phyloP scores from a whole-genome alignment of 352 stramenopile genomes.

The Thalassiosira mediterranea region DNA sequence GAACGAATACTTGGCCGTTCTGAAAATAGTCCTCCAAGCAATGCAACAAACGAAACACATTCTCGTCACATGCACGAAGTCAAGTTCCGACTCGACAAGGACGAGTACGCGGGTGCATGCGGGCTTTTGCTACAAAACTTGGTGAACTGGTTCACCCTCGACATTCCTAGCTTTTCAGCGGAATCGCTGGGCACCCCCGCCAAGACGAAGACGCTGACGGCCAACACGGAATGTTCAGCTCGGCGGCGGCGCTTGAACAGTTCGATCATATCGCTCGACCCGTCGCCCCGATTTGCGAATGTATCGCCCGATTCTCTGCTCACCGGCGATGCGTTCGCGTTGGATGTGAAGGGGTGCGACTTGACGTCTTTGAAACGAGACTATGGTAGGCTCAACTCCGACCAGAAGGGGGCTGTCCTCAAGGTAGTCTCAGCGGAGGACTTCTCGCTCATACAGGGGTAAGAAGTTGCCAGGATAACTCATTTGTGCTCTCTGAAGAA shows the following conservation, averaged over 20 bases:
- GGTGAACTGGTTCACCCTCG: constrained; percentile 73
- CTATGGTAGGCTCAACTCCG: constrained; percentile 71
- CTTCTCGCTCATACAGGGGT: constrained; percentile 93
- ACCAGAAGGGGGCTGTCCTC: constrained; percentile 69
- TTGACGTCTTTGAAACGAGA: constrained; percentile 58
- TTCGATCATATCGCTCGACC: constrained; percentile 61
- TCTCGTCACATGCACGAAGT: constrained; percentile 17
- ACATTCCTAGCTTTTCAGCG: constrained; percentile 53
- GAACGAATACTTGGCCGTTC: constrained; percentile 34
- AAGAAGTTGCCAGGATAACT: too few relatives aligned
- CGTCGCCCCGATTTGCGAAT: constrained; percentile 30
- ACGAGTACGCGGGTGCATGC: constrained; percentile 55
- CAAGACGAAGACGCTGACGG: constrained; percentile 53
- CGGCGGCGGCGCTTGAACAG: constrained; percentile 42
- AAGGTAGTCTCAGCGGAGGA: constrained; percentile 89
- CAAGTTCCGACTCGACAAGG: constrained; percentile 75
- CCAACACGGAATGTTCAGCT: constrained; percentile 40
- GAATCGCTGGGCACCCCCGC: constrained; percentile 43
- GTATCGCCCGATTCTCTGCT: constrained; percentile 30
- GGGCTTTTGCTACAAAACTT: constrained; percentile 81
- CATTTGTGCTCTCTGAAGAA: not conserved
- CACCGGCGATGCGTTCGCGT: constrained; percentile 3
- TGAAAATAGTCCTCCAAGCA: too few relatives aligned
- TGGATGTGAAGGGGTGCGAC: constrained; percentile 67
- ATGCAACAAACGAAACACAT: constrained; percentile 8